Conservation (phyloP, 441 rosid genomes). For the Breynia disticha region DNA sequence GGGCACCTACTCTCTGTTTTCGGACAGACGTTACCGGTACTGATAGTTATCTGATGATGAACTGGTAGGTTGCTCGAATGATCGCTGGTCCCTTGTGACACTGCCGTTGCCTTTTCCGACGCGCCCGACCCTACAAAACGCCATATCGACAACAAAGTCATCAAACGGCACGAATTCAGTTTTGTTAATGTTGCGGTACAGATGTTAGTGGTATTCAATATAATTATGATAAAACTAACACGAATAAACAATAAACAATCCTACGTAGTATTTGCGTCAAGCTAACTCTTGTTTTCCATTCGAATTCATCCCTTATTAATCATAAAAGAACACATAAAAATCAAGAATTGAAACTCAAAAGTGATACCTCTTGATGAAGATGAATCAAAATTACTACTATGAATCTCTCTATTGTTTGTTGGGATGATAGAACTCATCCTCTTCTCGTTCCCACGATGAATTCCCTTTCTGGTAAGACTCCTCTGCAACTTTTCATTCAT, state of each 20-base stretch:
- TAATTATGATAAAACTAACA: too few relatives aligned
- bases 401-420: slow-evolving; percentile 31
- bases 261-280: too few relatives aligned
- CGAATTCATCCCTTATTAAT: too few relatives aligned
- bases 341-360: background rate
- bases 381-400: slow-evolving; percentile 18
- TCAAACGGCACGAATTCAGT: background rate
- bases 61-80: slow-evolving; percentile 28
- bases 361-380: slow-evolving; percentile 70
- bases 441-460: slow-evolving; percentile 43
- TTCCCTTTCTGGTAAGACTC: slow-evolving; percentile 64
- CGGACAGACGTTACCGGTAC: slow-evolving; percentile 29
- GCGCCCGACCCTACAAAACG: slow-evolving; percentile 43
- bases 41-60: slow-evolving; percentile 71
- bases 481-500: slow-evolving; percentile 73
- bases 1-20: slow-evolving; percentile 36
- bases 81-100: slow-evolving; percentile 22
- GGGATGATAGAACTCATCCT: slow-evolving; percentile 28
- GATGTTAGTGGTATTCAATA: too few relatives aligned
- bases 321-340: too few relatives aligned
- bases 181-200: too few relatives aligned
- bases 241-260: too few relatives aligned
- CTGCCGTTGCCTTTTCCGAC: slow-evolving; percentile 35
- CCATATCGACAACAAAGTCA: slow-evolving; percentile 1
- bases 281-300: too few relatives aligned